phyloP scores from a whole-genome alignment of 441 rosid genomes.

The Adansonia madagascariensis region DNA sequence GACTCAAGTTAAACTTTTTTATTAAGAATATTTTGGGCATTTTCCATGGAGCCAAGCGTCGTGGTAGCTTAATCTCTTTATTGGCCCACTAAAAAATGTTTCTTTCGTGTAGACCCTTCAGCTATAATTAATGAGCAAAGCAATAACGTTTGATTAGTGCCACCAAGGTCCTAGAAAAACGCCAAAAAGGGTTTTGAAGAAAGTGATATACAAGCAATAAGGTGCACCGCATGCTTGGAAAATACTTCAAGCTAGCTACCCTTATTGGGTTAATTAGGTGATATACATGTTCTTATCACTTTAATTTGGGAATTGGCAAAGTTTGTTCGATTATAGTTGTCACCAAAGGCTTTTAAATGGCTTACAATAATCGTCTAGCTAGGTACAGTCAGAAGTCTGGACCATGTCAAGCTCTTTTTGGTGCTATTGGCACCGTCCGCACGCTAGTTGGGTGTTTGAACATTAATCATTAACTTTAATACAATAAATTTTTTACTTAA shows the following conservation, averaged over 20 bases:
- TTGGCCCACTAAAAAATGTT: constrained; percentile 17
- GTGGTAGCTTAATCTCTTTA: background rate
- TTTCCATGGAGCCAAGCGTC: constrained; percentile 31
- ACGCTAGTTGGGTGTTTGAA: too few relatives aligned
- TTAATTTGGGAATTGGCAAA: background rate
- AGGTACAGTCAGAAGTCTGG: background rate
- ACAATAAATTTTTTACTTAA: too few relatives aligned
- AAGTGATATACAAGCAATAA: background rate
- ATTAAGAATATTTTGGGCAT: constrained; percentile 20
- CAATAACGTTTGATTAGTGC: background rate
- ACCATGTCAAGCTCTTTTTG: background rate
- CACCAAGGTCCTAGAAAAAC: background rate
- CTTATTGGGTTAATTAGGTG: constrained; percentile 1
- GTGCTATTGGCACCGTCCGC: background rate
- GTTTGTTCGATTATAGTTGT: background rate
- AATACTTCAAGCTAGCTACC: constrained; percentile 3
- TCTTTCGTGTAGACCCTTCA: background rate
- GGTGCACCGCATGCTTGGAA: constrained; percentile 11
- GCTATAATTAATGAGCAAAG: background rate
- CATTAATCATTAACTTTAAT: too few relatives aligned
- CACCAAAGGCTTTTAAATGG: background rate
- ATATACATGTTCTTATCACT: background rate
- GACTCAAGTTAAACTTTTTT: constrained; percentile 32
- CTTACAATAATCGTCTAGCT: background rate
- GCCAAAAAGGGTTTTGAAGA: background rate